Evolutionary conservation across 768 basidiomycete species (phyloP).

Genomic region (Mycena belliarum): DNA sequence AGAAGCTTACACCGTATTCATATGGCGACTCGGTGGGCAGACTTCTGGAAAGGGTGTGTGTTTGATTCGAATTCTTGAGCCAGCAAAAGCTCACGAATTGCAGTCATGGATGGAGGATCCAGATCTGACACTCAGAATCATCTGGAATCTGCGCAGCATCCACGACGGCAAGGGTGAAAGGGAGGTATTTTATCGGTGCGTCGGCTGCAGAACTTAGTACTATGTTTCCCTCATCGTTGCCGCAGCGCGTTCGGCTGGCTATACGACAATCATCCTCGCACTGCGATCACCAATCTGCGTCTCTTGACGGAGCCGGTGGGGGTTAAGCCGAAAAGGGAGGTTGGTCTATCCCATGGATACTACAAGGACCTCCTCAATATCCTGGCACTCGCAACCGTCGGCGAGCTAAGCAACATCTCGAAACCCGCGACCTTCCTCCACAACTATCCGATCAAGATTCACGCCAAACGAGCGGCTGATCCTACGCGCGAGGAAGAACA

Average conservation of each 20-base stretch:
- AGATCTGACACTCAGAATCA: slow-evolving; percentile 57
- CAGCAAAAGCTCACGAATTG: background rate
- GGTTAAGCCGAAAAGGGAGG: slow-evolving; percentile 29
- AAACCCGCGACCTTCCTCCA: slow-evolving; percentile 32
- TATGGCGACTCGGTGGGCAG: slow-evolving; percentile 27
- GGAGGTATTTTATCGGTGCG: slow-evolving; percentile 59
- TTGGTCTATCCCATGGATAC: slow-evolving; percentile 53
- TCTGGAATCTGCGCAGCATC: slow-evolving; percentile 70
- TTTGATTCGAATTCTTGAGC: background rate
- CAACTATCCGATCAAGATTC: background rate
- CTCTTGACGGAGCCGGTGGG: slow-evolving; percentile 56
- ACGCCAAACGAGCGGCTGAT: slow-evolving; percentile 8
- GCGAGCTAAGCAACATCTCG: slow-evolving; percentile 41
- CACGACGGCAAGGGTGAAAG: slow-evolving; percentile 65
- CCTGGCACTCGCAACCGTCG: slow-evolving; percentile 56
- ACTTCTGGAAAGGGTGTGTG: slow-evolving; percentile 35
- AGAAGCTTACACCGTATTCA: slow-evolving; percentile 34
- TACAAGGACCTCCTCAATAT: slow-evolving; percentile 80
- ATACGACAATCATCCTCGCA: slow-evolving; percentile 66
- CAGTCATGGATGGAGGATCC: slow-evolving; percentile 61
- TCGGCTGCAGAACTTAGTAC: background rate
- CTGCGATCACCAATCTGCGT: slow-evolving; percentile 62
- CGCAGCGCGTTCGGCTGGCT: slow-evolving; percentile 65
- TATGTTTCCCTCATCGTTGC: background rate
- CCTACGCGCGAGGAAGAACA: background rate